A percentile compares a stretch with the other conserved stretches of the same genome.
These are phyloP conservation scores for Sungouiozyma intestinalis DNA, from an alignment of 805 yeast species.

Conservation along the genomic window DNA sequence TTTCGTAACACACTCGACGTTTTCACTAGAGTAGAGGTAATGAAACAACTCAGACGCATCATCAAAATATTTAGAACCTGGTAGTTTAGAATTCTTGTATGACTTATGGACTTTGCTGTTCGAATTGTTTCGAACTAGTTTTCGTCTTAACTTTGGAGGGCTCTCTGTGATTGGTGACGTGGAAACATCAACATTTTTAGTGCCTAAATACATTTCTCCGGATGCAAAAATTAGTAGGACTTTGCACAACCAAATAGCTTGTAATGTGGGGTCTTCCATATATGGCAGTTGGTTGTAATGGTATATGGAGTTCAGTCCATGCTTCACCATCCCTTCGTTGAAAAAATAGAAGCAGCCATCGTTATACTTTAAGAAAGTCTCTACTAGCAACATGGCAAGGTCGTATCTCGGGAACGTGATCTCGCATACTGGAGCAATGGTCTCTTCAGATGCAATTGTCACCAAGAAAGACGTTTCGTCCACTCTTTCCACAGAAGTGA, in stretches of 20 bases:
- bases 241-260: conserved; percentile 76
- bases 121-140: not conserved
- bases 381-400: conserved; percentile 64
- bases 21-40: conserved; percentile 69
- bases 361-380: conserved; percentile 66
- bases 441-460: not conserved
- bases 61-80: conserved; percentile 70
- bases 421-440: not conserved
- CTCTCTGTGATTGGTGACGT: not conserved
- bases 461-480: not conserved
- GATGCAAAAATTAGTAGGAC: conserved; percentile 61
- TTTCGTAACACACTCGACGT: conserved; percentile 63
- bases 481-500: not conserved
- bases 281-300: conserved; percentile 25
- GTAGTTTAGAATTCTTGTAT: conserved; percentile 41
- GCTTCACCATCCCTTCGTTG: conserved; percentile 70
- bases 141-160: not conserved
- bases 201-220: conserved; percentile 77
- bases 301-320: conserved; percentile 52
- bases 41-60: conserved; percentile 74
- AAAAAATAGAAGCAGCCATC: conserved; percentile 81
- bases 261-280: conserved; percentile 45
- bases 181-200: conserved; percentile 36
- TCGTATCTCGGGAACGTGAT: conserved; percentile 53
- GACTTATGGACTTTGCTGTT: not conserved